phyloP scores from a whole-genome alignment of 192 early-diverging fungal species.

The Umbelopsis sp. region DNA sequence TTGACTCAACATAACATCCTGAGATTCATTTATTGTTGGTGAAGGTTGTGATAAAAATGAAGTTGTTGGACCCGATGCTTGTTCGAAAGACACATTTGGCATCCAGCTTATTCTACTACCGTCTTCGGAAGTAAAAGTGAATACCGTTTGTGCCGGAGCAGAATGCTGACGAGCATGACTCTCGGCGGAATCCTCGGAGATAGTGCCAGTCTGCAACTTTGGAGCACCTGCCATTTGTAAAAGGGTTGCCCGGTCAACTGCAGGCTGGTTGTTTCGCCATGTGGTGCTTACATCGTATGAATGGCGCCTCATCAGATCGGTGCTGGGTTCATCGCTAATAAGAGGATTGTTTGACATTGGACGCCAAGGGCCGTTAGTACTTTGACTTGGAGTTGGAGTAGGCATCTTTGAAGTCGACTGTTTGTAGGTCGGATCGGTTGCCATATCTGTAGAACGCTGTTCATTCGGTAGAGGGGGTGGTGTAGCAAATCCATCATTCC shows the following conservation, averaged over 20 bases:
- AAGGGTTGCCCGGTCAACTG: not conserved
- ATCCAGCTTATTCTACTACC: conserved; percentile 1
- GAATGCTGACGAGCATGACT: not conserved
- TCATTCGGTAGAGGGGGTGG: conserved; percentile 4
- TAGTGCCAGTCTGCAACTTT: not conserved
- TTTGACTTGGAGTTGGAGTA: not conserved
- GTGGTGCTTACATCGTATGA: conserved; percentile 39
- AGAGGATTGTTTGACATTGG: conserved; percentile 4
- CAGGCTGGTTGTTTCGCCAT: conserved; percentile 25
- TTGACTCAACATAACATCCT: not conserved
- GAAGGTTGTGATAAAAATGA: conserved; percentile 8
- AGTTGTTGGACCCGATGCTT: conserved; percentile 8
- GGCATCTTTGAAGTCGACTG: conserved; percentile 1
- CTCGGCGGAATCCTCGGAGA: not conserved
- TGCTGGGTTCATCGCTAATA: conserved; percentile 26
- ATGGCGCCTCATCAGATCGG: conserved; percentile 31
- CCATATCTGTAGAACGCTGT: not conserved
- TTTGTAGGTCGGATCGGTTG: conserved; percentile 5
- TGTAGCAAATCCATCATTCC: conserved; percentile 10
- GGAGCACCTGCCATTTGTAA: conserved; percentile 14
- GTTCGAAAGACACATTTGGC: conserved; percentile 6
- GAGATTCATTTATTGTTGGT: not conserved
- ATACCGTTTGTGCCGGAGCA: conserved; percentile 7
- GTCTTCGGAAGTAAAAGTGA: conserved; percentile 12
- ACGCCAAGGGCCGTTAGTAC: not conserved